Evolutionary conservation across 2,329 filamentous ascomycete genomes (phyloP).

Genomic region (Myriosclerotinia scirpicola): DNA sequence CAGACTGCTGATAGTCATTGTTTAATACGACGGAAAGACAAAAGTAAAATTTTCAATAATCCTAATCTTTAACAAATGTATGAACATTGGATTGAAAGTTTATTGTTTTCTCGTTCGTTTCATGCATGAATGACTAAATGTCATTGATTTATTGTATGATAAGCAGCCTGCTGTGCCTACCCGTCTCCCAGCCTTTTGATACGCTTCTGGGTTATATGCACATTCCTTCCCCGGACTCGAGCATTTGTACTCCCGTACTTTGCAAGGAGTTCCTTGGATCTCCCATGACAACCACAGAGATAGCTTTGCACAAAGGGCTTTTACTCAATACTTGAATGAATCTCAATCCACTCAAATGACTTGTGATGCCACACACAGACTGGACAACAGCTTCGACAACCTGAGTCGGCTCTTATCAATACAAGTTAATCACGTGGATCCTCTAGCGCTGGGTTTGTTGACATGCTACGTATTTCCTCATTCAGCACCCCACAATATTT

Average conservation of each 20-base stretch:
- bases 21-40: not conserved
- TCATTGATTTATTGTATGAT: not conserved
- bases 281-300: conserved; percentile 13
- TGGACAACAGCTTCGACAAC: not conserved
- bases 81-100: not conserved
- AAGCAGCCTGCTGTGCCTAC: not conserved
- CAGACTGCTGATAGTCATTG: conserved; percentile 8
- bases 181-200: not conserved
- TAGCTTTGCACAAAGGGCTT: not conserved
- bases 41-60: not conserved
- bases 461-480: conserved; percentile 22
- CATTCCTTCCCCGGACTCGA: conserved; percentile 13
- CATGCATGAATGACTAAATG: not conserved
- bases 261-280: conserved; percentile 11
- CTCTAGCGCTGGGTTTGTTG: conserved; percentile 23
- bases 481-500: conserved; percentile 18
- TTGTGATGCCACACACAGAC: not conserved
- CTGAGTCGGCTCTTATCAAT: not conserved
- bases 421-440: not conserved
- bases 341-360: not conserved
- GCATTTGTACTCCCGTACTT: not conserved
- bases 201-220: not conserved
- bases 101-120: not conserved
- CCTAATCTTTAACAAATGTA: not conserved
- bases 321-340: not conserved